Percentiles rank a stretch among this genome's conserved stretches.
phyloP scores from a whole-genome alignment of 2,329 filamentous ascomycete genomes.

The Sphaerulina populicola region DNA sequence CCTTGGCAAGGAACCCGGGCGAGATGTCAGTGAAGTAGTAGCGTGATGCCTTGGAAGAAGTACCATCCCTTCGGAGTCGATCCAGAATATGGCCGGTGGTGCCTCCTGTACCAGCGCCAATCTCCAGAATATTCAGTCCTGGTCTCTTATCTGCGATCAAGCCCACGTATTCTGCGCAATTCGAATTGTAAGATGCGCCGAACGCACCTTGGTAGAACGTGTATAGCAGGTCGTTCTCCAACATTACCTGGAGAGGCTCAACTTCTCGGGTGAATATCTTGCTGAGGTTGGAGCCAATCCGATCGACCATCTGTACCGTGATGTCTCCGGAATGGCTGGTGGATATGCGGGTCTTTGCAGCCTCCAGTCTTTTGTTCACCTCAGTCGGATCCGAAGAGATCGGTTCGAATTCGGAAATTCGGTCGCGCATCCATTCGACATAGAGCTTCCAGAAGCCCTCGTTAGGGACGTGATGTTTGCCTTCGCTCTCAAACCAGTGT shows the following conservation, averaged over 20 bases:
- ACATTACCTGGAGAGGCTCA: conserved; percentile 15
- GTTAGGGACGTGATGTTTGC: conserved; percentile 1
- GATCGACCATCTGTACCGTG: conserved; percentile 9
- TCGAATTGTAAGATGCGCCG: conserved; percentile 8
- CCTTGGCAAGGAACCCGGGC: conserved; percentile 35
- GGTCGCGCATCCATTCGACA: conserved; percentile 9
- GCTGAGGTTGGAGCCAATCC: conserved; percentile 6
- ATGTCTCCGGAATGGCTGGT: conserved; percentile 8
- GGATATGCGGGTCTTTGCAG: conserved; percentile 8
- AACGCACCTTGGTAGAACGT: conserved; percentile 13
- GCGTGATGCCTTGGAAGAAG: background rate
- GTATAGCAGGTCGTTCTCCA: conserved; percentile 14
- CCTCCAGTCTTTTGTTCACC: conserved; percentile 1
- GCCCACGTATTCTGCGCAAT: conserved; percentile 11
- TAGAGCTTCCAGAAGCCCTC: conserved; percentile 9
- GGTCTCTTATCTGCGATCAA: conserved; percentile 29
- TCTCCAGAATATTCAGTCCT: conserved; percentile 38
- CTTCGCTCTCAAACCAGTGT: conserved; percentile 5
- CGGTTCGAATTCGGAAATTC: conserved; percentile 5
- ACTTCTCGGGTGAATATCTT: conserved; percentile 12
- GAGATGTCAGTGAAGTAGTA: conserved; percentile 45
- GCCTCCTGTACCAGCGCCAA: conserved; percentile 40
- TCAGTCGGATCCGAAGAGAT: conserved; percentile 5
- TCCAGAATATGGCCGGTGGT: conserved; percentile 9
- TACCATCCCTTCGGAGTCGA: background rate